Conservation (phyloP, 805 yeast species). For the Yarrowia sp. region DNA sequence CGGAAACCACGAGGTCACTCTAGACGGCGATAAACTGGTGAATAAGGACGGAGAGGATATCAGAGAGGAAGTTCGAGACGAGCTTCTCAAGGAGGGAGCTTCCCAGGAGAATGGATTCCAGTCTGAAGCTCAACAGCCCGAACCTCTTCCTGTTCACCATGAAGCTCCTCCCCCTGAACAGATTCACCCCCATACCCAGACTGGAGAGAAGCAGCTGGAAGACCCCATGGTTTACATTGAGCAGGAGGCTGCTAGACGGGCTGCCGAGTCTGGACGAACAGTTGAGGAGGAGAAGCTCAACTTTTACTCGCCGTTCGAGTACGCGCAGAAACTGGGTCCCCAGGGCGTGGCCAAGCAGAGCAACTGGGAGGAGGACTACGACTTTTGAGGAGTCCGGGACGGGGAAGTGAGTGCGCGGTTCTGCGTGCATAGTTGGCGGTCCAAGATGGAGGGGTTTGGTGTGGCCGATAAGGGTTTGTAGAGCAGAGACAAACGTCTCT, state of each 20-base stretch:
- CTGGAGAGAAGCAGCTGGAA: constrained; percentile 37
- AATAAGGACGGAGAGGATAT: constrained; percentile 43
- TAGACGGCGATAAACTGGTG: constrained; percentile 46
- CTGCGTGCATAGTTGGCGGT: constrained; percentile 22
- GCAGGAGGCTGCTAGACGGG: constrained; percentile 35
- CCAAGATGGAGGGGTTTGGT: not conserved
- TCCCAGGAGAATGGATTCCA: constrained; percentile 25
- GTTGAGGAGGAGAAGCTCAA: constrained; percentile 34
- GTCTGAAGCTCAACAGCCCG: constrained; percentile 18
- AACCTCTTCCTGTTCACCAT: constrained; percentile 8
- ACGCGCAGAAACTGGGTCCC: constrained; percentile 42
- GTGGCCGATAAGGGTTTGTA: too few relatives aligned
- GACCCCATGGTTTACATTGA: constrained; percentile 43
- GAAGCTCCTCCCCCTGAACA: constrained; percentile 27
- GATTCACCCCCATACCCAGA: constrained; percentile 9
- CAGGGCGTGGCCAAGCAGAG: constrained; percentile 39
- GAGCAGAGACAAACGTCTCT: too few relatives aligned
- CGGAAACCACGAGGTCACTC: constrained; percentile 43
- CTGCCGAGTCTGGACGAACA: constrained; percentile 33
- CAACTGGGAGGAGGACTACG: constrained; percentile 45
- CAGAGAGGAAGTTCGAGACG: constrained; percentile 14
- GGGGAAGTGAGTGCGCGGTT: constrained; percentile 31
- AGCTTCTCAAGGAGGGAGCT: constrained; percentile 24
- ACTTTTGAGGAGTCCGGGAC: constrained; percentile 38
- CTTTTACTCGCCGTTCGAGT: constrained; percentile 42